These are phyloP conservation scores for Monosporascus sp. DNA, from an alignment of 2,329 filamentous ascomycete species.

Conservation along the genomic window DNA sequence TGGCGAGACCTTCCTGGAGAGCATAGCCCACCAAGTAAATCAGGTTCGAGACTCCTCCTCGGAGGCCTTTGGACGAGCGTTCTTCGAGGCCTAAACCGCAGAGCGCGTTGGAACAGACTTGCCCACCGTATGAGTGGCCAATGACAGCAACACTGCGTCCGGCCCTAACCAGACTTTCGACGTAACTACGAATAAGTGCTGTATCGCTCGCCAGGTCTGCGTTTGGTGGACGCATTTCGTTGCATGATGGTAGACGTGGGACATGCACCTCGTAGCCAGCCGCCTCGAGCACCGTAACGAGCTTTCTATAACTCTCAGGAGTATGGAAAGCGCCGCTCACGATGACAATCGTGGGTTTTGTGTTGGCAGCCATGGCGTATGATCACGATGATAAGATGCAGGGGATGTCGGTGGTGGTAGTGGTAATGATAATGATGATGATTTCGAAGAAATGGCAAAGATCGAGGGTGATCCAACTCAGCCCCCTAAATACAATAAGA, in stretches of 20 bases:
- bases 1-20: constrained; percentile 1
- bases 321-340: constrained; percentile 5
- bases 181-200: constrained; percentile 10
- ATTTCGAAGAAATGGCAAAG: no score
- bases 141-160: constrained; percentile 14
- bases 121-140: constrained; percentile 22
- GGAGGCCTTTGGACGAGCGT: constrained; percentile 4
- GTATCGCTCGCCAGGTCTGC: constrained; percentile 14
- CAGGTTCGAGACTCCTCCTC: constrained; percentile 17
- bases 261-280: constrained; percentile 8
- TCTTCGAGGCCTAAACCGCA: constrained; percentile 8
- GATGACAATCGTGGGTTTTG: constrained; percentile 6
- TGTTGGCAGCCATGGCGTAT: background rate
- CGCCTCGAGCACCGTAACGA: constrained; percentile 1
- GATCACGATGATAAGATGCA: background rate
- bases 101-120: constrained; percentile 19
- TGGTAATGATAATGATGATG: no score
- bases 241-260: constrained; percentile 3
- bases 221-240: constrained; percentile 15
- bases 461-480: no score
- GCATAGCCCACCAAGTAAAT: constrained; percentile 16
- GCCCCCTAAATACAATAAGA: no score
- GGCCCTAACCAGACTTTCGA: constrained; percentile 9
- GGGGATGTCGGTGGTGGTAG: background rate
- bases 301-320: constrained; percentile 5